phyloP scores from a whole-genome alignment of 192 early-diverging fungal genomes.

The Gamsiella multidivaricata region DNA sequence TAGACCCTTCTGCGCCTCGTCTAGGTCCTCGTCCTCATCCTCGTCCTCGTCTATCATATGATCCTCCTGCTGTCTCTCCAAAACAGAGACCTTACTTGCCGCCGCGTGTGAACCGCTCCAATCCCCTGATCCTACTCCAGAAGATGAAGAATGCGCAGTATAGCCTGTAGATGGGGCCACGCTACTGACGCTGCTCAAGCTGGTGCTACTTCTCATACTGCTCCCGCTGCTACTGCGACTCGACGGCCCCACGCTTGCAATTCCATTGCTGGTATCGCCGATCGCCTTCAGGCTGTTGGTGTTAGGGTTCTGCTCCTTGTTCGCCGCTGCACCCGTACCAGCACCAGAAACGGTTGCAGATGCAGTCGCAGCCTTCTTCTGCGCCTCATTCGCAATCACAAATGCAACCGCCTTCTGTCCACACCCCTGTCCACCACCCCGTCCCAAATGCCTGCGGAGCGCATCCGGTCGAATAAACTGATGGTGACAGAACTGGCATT shows the following conservation, averaged over 20 bases:
- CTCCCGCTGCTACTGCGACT: conserved; percentile 50
- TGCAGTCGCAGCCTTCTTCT: background rate
- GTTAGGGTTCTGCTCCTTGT: too few relatives aligned
- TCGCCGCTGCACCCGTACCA: too few relatives aligned
- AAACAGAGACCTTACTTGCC: too few relatives aligned
- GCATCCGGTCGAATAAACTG: conserved; percentile 82
- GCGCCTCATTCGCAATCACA: background rate
- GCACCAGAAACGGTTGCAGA: too few relatives aligned
- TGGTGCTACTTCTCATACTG: conserved; percentile 31
- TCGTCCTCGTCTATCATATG: too few relatives aligned
- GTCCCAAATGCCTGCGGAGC: conserved; percentile 70
- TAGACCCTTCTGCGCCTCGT: too few relatives aligned
- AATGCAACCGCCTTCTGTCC: conserved; percentile 45
- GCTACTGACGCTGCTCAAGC: conserved; percentile 37
- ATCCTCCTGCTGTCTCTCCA: too few relatives aligned
- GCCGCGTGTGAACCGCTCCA: too few relatives aligned
- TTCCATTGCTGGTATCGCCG: background rate
- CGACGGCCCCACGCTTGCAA: background rate
- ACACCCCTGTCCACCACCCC: conserved; percentile 59
- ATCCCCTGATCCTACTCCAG: conserved; percentile 9
- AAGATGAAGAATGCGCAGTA: background rate
- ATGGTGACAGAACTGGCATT: conserved; percentile 73
- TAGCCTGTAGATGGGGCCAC: too few relatives aligned
- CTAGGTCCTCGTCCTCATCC: too few relatives aligned
- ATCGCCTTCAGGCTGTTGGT: too few relatives aligned